Evolutionary conservation across 192 early-diverging fungal species (phyloP), one percentile per base, ranked within the genome.

Genomic region (Coemansia sp.): DNA sequence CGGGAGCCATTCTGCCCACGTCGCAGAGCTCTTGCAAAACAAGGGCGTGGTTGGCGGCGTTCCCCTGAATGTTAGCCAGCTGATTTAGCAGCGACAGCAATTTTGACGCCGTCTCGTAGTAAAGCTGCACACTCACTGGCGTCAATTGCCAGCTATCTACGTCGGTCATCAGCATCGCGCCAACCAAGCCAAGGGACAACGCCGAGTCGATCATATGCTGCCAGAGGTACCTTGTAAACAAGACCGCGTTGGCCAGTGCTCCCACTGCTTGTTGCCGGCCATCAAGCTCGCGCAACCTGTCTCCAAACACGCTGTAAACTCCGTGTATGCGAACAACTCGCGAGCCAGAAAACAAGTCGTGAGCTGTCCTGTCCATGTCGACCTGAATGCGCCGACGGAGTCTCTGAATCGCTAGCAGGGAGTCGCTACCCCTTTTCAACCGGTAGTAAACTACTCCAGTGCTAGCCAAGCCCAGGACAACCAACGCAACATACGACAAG

Each of bases 321-420:
- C 46, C 54, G 24, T 68, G 71, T 25, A 31, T 70, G 12, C 75
- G 75, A 46, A 77, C 70, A 3, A 65, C 60, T 9, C 46, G 45
- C 20, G 70, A 64, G 42, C 75, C 75, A 10, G 75, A 77, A 36
- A 77, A 60, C 37, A 68, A 9, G 10, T 68, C 27, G 22, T 64
- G 27, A 12, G 43, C 36, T 0, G 36, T 35, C 7, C 47, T 45
- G 11, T 64, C 57, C 39, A 60, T 25, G 2, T 25, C 15, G 3
- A 40, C 10, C 20, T 5, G 5, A 35, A 37, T 40, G 11, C 51
- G 36, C 8, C 17, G 12, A 15, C 45, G 40, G 57, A 32, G 38
- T 32, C n/a, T 15, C 41, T 70, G 68, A 4, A 77, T 38, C 3
- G 38, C 8, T 7, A 1, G 20, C 46, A 77, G 20, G n/a, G 62